phyloP scores from a whole-genome alignment of 441 rosid species.

The Mallotus japonicus region DNA sequence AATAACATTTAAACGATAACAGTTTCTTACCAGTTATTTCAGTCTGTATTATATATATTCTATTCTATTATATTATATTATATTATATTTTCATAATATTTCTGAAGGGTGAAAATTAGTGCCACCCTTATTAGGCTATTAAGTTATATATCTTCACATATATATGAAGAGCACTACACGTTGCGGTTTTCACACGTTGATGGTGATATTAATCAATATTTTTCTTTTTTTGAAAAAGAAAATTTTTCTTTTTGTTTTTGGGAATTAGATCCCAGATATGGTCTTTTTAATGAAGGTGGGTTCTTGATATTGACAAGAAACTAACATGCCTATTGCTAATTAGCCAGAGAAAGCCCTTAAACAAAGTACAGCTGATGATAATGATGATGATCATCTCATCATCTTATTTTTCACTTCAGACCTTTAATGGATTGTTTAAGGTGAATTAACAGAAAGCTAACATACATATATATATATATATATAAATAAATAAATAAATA shows the following conservation, averaged over 20 bases:
- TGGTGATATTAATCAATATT: slow-evolving; percentile 23
- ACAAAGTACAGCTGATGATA: slow-evolving; percentile 9
- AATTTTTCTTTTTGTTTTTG: slow-evolving; percentile 7
- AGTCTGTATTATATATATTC: too few relatives aligned
- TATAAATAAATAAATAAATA: too few relatives aligned
- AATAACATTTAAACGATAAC: too few relatives aligned
- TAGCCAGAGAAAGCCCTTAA: slow-evolving; percentile 8
- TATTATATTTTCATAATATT: not conserved
- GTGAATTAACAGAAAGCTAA: slow-evolving; percentile 15
- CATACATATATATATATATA: not conserved
- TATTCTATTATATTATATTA: too few relatives aligned
- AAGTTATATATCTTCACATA: slow-evolving; percentile 23
- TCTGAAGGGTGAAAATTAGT: not conserved
- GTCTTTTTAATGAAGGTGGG: slow-evolving; percentile 37
- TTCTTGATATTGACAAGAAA: slow-evolving; percentile 74
- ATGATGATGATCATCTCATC: not conserved
- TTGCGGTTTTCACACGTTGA: slow-evolving; percentile 45
- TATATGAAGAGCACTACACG: slow-evolving; percentile 15
- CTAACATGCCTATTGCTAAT: slow-evolving; percentile 42
- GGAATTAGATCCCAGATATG: slow-evolving; percentile 36
- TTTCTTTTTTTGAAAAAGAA: slow-evolving; percentile 6
- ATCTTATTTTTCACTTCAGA: slow-evolving; percentile 14
- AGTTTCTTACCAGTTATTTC: too few relatives aligned
- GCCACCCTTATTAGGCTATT: not conserved
- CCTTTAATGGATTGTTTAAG: slow-evolving; percentile 10